Conservation (phyloP, 192 early-diverging fungal species). For the Podila epicladia region DNA sequence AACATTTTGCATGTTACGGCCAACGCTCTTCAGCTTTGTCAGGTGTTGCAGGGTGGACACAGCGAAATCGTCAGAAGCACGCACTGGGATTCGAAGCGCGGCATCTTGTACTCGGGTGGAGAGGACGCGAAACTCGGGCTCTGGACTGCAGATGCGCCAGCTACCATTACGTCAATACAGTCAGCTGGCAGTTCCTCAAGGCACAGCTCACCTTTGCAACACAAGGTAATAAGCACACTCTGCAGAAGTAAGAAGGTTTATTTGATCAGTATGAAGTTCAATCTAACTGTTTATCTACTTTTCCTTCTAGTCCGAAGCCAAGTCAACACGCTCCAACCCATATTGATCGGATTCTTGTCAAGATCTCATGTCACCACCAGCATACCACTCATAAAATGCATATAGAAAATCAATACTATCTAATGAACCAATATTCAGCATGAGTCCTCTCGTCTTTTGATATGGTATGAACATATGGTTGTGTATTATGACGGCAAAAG, state of each 20-base stretch:
- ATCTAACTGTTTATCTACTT: neutral
- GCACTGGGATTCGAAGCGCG: conserved; percentile 71
- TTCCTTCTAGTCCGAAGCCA: conserved; percentile 16
- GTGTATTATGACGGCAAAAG: neutral
- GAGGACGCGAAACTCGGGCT: conserved; percentile 81
- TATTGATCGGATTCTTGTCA: conserved; percentile 20
- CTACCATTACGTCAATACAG: conserved; percentile 11
- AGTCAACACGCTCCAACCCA: conserved; percentile 30
- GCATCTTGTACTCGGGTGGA: conserved; percentile 75
- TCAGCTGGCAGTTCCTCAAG: conserved; percentile 28
- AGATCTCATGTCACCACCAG: too few relatives aligned
- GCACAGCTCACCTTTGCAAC: conserved; percentile 29
- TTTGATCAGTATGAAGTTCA: neutral
- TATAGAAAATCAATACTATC: too few relatives aligned
- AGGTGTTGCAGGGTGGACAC: conserved; percentile 82
- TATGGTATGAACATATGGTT: neutral
- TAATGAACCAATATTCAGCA: too few relatives aligned
- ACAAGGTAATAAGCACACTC: conserved; percentile 12
- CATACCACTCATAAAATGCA: too few relatives aligned
- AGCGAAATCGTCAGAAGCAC: conserved; percentile 86
- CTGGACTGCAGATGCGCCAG: conserved; percentile 60
- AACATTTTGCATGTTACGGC: conserved; percentile 85
- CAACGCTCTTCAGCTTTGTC: conserved; percentile 77
- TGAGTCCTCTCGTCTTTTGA: too few relatives aligned
- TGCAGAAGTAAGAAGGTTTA: too few relatives aligned